Percentiles rank a stretch among this genome's conserved stretches.
Conservation (phyloP, 2,329 filamentous ascomycete genomes). For the Tolypocladium amazonense region DNA sequence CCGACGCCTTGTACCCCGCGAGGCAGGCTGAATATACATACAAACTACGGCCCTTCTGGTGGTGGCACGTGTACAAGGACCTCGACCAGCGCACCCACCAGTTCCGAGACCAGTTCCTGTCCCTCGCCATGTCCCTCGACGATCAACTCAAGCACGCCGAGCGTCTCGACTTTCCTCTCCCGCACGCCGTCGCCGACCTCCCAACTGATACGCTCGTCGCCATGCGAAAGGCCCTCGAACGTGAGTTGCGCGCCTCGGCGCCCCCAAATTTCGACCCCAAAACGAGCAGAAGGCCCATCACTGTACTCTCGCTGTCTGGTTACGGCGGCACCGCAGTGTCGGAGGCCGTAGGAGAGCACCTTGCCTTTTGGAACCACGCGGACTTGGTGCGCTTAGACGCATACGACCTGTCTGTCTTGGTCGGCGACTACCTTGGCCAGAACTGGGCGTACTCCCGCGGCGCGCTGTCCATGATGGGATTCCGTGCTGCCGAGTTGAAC, state of each 20-base stretch:
- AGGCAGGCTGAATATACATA: slow-evolving; percentile 23
- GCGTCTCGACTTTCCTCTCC: slow-evolving; percentile 19
- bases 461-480: slow-evolving; percentile 43
- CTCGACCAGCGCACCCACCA: slow-evolving; percentile 17
- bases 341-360: slow-evolving; percentile 46
- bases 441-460: slow-evolving; percentile 37
- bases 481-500: slow-evolving; percentile 42
- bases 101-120: slow-evolving; percentile 18
- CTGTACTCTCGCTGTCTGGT: slow-evolving; percentile 24
- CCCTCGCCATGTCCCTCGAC: slow-evolving; percentile 14
- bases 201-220: slow-evolving; percentile 21
- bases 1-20: slow-evolving; percentile 22
- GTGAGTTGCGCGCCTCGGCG: slow-evolving; percentile 16
- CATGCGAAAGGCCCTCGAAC: slow-evolving; percentile 15
- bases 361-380: slow-evolving; percentile 50
- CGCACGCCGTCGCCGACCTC: slow-evolving; percentile 24
- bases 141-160: slow-evolving; percentile 18
- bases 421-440: slow-evolving; percentile 60
- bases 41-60: slow-evolving; percentile 25
- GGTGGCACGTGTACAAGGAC: slow-evolving; percentile 27
- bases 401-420: slow-evolving; percentile 57
- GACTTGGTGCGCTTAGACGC: slow-evolving; percentile 60
- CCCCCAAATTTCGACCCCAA: slow-evolving; percentile 20
- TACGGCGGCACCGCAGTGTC: slow-evolving; percentile 27
- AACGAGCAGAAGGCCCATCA: slow-evolving; percentile 25